Conservation (phyloP, 1,139 yeast genomes). For the Yamadazyma membranifaciens region DNA sequence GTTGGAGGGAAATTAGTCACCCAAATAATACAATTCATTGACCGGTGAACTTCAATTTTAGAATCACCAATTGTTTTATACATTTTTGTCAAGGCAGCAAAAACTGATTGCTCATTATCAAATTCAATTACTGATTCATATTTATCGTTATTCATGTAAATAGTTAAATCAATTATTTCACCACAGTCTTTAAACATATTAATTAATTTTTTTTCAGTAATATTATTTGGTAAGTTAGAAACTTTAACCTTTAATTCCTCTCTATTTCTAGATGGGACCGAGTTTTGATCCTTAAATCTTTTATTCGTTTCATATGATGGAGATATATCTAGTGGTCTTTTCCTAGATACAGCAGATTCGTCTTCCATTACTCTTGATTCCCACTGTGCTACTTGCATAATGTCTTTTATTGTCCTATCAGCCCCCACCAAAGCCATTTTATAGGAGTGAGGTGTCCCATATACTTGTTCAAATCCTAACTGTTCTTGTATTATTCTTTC, state of each 20-base stretch:
- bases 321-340: neutral
- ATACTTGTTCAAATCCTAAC: slow-evolving; percentile 34
- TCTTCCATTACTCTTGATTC: neutral
- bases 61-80: slow-evolving; percentile 43
- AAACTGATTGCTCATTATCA: slow-evolving; percentile 43
- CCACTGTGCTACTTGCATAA: neutral
- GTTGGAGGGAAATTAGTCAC: slow-evolving; percentile 73
- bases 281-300: slow-evolving; percentile 4
- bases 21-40: slow-evolving; percentile 54
- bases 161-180: slow-evolving; percentile 29
- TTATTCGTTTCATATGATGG: slow-evolving; percentile 1
- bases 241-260: slow-evolving; percentile 56
- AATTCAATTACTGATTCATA: slow-evolving; percentile 57
- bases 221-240: slow-evolving; percentile 29
- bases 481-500: slow-evolving; percentile 50
- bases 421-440: slow-evolving; percentile 22
- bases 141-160: slow-evolving; percentile 19
- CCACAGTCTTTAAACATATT: slow-evolving; percentile 66
- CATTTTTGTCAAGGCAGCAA: slow-evolving; percentile 62
- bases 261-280: slow-evolving; percentile 42
- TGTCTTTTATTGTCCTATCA: slow-evolving; percentile 17
- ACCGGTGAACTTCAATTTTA: slow-evolving; percentile 46
- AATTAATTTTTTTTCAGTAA: slow-evolving; percentile 32
- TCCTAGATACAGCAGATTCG: neutral
- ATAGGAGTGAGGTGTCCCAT: slow-evolving; percentile 28